Evolutionary conservation across 805 yeast species (phyloP), one percentile per base, ranked within the genome.

Genomic region (Cyberlindnera maclurae): DNA sequence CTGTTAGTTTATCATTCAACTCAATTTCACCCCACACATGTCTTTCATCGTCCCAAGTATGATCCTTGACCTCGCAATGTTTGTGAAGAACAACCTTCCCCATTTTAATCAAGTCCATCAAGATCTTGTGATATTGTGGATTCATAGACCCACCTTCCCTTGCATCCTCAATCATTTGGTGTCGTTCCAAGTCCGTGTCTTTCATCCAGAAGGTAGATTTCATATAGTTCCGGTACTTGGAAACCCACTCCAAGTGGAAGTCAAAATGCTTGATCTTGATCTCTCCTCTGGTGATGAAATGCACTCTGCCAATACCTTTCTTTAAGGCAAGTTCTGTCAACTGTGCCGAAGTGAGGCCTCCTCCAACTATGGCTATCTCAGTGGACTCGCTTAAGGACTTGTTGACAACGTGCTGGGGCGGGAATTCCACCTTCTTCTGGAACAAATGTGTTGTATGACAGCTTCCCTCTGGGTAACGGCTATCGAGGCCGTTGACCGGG

Each of bases 161-260:
- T 0, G 73, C 71, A 12, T 59, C 62, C 15, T 55, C 50, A 32
- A 68, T 64, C 64, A 66, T 65, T 12, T 67, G 53, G 13, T 46
- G 50, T 22, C 71, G 47, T 38, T 68, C 73, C 31, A 63, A 60
- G 38, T 68, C 72, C 1, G 68, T 59, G 33, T 67, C 71, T 38
- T 54, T 52, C 46, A 65, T 62, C 55, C 68, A 68, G 27, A 38
- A 38, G 16, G 68, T 62, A 2, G 70, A 62, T 41, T 67, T 68
- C 50, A 65, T 63, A 18, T 63, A 65, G 40, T 67, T 69, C 42
- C 64, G 63, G 49, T 67, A 68, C 43, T 68, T 69, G n/a, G 73
- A 65, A 13, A 68, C 73, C 73, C 73, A 69, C 39, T 68, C 73
- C 34, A 68, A 52, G 42, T 67, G 71, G 44, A 68, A 68, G 41